Conservation (phyloP, 108 stramenopile genomes). For the Fragilaria radians region DNA sequence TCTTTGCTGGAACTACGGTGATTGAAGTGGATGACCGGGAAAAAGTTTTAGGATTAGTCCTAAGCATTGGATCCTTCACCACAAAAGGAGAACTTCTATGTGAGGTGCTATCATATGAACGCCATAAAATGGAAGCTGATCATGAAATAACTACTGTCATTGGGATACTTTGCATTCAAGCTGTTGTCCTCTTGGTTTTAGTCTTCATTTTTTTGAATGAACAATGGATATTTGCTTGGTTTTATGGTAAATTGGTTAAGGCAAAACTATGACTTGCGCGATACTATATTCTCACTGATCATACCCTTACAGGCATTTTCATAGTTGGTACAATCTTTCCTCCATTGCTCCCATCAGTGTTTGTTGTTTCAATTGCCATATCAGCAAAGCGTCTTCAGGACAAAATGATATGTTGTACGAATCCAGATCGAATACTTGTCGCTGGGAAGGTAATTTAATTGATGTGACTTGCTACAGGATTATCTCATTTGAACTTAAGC, state of each 20-base stretch:
- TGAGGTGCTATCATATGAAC: conserved; percentile 52
- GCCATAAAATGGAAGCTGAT: conserved; percentile 66
- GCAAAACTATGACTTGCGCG: too few relatives aligned
- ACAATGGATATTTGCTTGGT: conserved; percentile 40
- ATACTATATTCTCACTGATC: background rate
- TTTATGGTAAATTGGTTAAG: conserved; percentile 52
- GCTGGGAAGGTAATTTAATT: conserved; percentile 61
- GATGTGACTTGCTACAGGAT: background rate
- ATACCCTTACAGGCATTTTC: conserved; percentile 8
- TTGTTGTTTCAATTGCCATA: conserved; percentile 58
- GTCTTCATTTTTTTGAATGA: conserved; percentile 35
- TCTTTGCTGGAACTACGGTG: conserved; percentile 57
- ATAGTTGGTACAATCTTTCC: conserved; percentile 35
- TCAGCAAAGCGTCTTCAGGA: conserved; percentile 41
- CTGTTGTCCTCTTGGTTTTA: conserved; percentile 34
- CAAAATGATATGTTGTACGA: conserved; percentile 57
- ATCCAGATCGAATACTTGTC: conserved; percentile 59
- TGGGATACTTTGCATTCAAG: conserved; percentile 34
- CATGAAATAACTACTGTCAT: conserved; percentile 50
- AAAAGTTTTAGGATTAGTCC: conserved; percentile 32
- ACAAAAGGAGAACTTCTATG: conserved; percentile 48
- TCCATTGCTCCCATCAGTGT: conserved; percentile 61
- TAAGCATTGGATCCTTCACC: conserved; percentile 54
- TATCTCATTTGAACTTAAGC: background rate
- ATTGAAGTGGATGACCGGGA: conserved; percentile 32